phyloP scores from a whole-genome alignment of 176 grass and related monocot species.

The Phragmites australis region DNA sequence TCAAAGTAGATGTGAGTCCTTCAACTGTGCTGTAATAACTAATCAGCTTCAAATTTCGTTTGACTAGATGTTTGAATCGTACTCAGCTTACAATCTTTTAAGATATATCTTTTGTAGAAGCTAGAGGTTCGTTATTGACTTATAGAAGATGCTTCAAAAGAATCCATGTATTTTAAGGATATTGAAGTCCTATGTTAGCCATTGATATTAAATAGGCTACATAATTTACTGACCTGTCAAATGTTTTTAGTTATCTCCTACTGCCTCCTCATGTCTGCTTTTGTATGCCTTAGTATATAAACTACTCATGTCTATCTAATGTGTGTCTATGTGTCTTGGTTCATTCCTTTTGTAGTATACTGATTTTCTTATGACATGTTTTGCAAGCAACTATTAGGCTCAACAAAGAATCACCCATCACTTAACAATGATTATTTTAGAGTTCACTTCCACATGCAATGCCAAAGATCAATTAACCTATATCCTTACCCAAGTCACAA shows the following conservation, averaged over 20 bases:
- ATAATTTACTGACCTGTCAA: background rate
- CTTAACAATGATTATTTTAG: background rate
- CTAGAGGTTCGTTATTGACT: background rate
- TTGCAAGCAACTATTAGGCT: background rate
- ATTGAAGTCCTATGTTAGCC: background rate
- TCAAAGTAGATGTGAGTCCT: background rate
- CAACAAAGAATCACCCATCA: background rate
- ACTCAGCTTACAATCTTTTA: background rate
- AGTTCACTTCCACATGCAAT: background rate
- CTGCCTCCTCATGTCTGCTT: background rate
- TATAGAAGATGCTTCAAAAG: too few species aligned
- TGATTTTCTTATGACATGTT: background rate
- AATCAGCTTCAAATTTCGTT: background rate
- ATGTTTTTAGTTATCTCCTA: background rate
- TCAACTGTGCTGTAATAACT: background rate
- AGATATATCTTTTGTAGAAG: background rate
- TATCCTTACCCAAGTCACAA: background rate
- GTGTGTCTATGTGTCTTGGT: background rate
- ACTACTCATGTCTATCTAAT: background rate
- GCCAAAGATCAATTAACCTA: background rate
- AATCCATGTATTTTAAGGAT: background rate
- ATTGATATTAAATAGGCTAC: background rate
- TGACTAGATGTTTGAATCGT: background rate
- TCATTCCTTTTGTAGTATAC: background rate
- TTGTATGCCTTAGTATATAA: background rate